Conservation (phyloP, 805 yeast species). For the Pichia thaimueangensis region DNA sequence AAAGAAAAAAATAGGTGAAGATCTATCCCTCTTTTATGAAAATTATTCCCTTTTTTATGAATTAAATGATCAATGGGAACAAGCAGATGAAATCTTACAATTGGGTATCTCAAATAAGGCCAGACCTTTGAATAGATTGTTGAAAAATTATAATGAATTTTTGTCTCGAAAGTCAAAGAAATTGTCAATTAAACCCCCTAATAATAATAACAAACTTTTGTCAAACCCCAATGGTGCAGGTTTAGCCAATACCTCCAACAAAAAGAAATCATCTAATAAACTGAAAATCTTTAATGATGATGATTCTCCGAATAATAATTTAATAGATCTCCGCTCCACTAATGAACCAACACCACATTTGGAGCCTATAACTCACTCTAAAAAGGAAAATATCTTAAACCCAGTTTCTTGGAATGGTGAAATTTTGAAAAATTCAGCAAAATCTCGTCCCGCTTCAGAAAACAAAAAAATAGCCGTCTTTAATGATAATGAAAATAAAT, state of each 20-base stretch:
- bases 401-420: constrained; percentile 64
- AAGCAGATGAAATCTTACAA: constrained; percentile 55
- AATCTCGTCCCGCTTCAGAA: neutral
- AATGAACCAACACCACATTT: constrained; percentile 23
- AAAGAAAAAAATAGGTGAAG: constrained; percentile 62
- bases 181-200: constrained; percentile 7
- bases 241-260: constrained; percentile 11
- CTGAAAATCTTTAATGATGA: constrained; percentile 16
- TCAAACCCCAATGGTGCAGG: constrained; percentile 24
- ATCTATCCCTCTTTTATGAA: constrained; percentile 69
- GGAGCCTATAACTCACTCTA: constrained; percentile 43
- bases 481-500: constrained; percentile 30
- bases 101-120: constrained; percentile 58
- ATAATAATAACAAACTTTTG: too few species aligned
- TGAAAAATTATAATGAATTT: constrained; percentile 40
- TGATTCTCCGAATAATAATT: too few species aligned
- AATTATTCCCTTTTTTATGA: constrained; percentile 66
- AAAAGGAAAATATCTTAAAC: constrained; percentile 56
- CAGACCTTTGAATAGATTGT: constrained; percentile 51
- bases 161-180: constrained; percentile 29
- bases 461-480: constrained; percentile 30
- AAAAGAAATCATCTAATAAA: constrained; percentile 10
- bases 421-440: constrained; percentile 35
- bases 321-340: too few species aligned
- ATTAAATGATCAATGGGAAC: constrained; percentile 35